phyloP scores from a whole-genome alignment of 1,284 basidiomycete species.

The Cutaneotrichosporon cutaneum region DNA sequence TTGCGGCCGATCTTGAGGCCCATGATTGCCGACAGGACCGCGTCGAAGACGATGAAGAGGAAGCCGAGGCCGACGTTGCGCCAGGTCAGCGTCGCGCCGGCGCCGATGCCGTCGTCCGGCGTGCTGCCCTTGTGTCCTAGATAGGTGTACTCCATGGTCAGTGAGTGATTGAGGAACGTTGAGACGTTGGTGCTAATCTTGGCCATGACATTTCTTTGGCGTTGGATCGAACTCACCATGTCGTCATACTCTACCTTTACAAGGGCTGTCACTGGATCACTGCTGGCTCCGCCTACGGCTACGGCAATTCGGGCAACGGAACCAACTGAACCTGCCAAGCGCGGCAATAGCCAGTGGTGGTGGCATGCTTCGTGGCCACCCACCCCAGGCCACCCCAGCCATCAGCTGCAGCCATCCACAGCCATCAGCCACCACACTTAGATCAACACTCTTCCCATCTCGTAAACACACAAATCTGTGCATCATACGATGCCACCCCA shows the following conservation, averaged over 20 bases:
- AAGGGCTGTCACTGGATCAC: no score
- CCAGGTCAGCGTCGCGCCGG: conserved; percentile 57
- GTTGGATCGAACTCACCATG: neutral
- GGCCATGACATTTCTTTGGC: neutral
- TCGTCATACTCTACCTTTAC: neutral
- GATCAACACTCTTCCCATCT: neutral
- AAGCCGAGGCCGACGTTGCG: conserved; percentile 70
- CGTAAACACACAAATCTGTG: neutral
- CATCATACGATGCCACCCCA: neutral
- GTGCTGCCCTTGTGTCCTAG: conserved; percentile 1
- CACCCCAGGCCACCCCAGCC: no score
- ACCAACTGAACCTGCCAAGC: no score
- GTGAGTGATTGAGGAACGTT: neutral
- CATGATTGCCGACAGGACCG: conserved; percentile 62
- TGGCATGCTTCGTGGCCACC: no score
- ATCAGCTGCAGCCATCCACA: neutral
- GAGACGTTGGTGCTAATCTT: neutral
- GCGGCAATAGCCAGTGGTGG: no score
- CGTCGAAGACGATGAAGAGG: conserved; percentile 62
- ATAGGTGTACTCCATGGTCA: neutral
- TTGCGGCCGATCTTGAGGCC: conserved; percentile 68
- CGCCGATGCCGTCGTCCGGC: conserved; percentile 28
- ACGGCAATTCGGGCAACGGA: no score
- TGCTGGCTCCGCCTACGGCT: no score
- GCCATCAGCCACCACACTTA: neutral